phyloP scores from a whole-genome alignment of 805 yeast genomes.

The Priceomyces medius region DNA sequence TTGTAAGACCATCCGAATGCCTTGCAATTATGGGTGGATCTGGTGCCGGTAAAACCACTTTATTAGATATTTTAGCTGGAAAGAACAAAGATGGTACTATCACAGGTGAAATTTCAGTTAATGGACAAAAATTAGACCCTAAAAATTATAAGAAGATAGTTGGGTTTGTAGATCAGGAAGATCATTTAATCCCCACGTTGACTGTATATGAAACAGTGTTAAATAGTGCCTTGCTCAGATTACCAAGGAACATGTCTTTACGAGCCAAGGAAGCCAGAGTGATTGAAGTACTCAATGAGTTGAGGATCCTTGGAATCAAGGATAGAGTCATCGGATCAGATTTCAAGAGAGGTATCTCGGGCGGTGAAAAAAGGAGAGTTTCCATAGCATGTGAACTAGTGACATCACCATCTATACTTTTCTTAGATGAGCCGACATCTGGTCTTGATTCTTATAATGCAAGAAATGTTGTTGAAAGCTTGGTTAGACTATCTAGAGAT shows the following conservation, averaged over 20 bases:
- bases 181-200: constrained; percentile 82
- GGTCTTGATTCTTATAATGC: constrained; percentile 96
- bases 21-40: constrained; percentile 98
- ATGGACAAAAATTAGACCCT: constrained; percentile 55
- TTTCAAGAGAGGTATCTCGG: constrained; percentile 77
- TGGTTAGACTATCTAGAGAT: constrained; percentile 75
- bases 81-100: constrained; percentile 77
- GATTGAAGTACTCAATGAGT: constrained; percentile 77
- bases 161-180: constrained; percentile 97
- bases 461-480: constrained; percentile 80
- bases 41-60: constrained; percentile 96
- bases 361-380: constrained; percentile 73
- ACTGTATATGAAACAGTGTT: constrained; percentile 95
- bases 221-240: constrained; percentile 83
- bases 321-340: constrained; percentile 88
- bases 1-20: constrained; percentile 83
- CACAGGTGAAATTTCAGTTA: constrained; percentile 68
- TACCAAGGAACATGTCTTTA: constrained; percentile 78
- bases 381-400: constrained; percentile 79
- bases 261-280: constrained; percentile 76
- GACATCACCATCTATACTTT: constrained; percentile 65
- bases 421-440: constrained; percentile 89
- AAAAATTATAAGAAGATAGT: constrained; percentile 61
- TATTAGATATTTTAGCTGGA: constrained; percentile 86
- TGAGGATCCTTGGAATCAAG: constrained; percentile 77